These are phyloP conservation scores for Paramarasmius palmivorus DNA, from an alignment of 1,284 basidiomycete species.

Conservation along the genomic window DNA sequence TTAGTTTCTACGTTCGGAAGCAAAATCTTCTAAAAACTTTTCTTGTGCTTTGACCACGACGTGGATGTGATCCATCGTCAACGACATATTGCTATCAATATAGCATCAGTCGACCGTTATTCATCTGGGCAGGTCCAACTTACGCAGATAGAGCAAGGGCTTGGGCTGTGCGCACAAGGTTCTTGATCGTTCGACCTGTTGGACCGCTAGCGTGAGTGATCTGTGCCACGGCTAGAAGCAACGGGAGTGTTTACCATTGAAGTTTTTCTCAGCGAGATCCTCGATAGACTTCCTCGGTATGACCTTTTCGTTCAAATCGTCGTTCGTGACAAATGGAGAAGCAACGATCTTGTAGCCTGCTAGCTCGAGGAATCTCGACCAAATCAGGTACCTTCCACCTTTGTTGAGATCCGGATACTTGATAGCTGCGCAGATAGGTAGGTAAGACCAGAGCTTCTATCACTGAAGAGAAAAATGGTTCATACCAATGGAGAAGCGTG, in stretches of 20 bases:
- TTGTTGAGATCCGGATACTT: conserved; percentile 19
- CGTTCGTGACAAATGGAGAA: neutral
- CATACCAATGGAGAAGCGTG: conserved; percentile 25
- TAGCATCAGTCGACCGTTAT: neutral
- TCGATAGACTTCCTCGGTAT: conserved; percentile 3
- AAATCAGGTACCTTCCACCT: conserved; percentile 13
- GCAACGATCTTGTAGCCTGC: conserved; percentile 12
- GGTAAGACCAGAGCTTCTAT: neutral
- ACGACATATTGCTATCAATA: conserved; percentile 1
- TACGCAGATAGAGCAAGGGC: conserved; percentile 10
- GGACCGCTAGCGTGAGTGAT: too few relatives aligned
- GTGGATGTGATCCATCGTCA: conserved; percentile 9
- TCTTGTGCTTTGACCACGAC: conserved; percentile 13
- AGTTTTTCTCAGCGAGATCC: conserved; percentile 9
- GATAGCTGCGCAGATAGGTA: conserved; percentile 9
- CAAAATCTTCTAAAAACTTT: conserved; percentile 15
- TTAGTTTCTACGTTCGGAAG: neutral
- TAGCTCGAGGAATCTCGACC: conserved; percentile 19
- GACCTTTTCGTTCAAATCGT: neutral
- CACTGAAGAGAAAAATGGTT: neutral
- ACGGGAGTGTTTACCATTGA: conserved; percentile 10
- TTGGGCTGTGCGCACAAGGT: conserved; percentile 14
- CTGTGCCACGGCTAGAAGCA: neutral
- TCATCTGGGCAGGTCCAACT: neutral
- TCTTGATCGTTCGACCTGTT: conserved; percentile 15